These are phyloP conservation scores for Penicillium rolfsii DNA, from an alignment of 2,329 filamentous ascomycete genomes.

Conservation along the genomic window DNA sequence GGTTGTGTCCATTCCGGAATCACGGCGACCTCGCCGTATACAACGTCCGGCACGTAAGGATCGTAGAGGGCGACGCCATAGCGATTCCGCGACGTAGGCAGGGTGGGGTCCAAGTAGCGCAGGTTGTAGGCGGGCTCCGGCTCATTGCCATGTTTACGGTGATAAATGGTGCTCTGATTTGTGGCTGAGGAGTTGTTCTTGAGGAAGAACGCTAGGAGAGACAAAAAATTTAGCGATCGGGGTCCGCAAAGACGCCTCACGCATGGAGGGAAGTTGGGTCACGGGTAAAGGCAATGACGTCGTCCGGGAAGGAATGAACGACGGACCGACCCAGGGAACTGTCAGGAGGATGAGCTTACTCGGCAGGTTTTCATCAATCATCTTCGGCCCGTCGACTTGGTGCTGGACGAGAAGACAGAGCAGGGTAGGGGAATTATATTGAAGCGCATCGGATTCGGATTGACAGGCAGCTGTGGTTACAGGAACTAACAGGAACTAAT, in stretches of 20 bases:
- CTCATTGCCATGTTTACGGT: conserved; percentile 75
- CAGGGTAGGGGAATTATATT: conserved; percentile 14
- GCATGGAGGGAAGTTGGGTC: not conserved
- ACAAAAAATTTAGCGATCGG: not conserved
- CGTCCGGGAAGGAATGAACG: not conserved
- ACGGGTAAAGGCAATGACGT: conserved; percentile 21
- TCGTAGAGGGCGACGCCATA: conserved; percentile 88
- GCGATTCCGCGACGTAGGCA: conserved; percentile 72
- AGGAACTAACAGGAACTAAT: no score
- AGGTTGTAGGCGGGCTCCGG: conserved; percentile 79
- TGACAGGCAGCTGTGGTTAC: conserved; percentile 1
- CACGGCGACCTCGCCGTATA: conserved; percentile 85
- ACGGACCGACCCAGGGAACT: not conserved
- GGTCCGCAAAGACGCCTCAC: not conserved
- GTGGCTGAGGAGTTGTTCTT: conserved; percentile 52
- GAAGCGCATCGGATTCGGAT: not conserved
- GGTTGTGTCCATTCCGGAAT: conserved; percentile 85
- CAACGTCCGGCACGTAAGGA: conserved; percentile 74
- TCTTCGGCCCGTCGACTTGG: conserved; percentile 44
- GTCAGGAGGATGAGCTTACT: conserved; percentile 47
- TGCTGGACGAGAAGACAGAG: not conserved
- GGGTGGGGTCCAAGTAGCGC: conserved; percentile 72
- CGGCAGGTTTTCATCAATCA: conserved; percentile 95
- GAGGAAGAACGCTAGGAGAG: conserved; percentile 59
- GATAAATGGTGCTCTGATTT: conserved; percentile 45